phyloP scores from a whole-genome alignment of 78 protist species.

The Guillardia theta region DNA sequence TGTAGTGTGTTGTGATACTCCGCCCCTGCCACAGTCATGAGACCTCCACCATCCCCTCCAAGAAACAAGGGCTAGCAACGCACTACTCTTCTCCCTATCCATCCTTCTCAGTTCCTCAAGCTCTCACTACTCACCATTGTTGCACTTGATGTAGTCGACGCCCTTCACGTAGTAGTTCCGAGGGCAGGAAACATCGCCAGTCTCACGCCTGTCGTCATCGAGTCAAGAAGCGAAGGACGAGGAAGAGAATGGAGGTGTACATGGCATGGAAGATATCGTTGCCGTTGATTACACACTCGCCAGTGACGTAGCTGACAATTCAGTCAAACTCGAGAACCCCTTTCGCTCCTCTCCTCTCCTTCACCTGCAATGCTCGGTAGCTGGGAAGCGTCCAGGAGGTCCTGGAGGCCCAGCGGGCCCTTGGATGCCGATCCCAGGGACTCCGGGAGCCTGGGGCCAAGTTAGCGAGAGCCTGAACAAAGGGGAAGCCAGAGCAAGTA shows the following conservation, averaged over 20 bases:
- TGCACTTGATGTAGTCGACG: not conserved
- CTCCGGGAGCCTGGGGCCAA: not conserved
- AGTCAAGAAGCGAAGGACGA: not conserved
- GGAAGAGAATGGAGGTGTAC: not conserved
- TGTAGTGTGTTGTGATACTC: too few relatives aligned
- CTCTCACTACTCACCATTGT: too few relatives aligned
- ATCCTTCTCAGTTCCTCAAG: not conserved
- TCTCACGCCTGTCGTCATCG: not conserved
- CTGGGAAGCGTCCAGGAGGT: not conserved
- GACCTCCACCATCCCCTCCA: too few relatives aligned
- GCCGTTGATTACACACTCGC: not conserved
- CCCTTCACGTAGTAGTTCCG: slow-evolving; percentile 4
- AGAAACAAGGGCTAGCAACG: too few relatives aligned
- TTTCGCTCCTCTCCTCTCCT: too few relatives aligned
- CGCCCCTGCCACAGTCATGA: too few relatives aligned
- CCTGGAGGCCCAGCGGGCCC: slow-evolving; percentile 13
- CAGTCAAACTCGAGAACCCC: too few relatives aligned
- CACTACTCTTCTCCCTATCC: too few relatives aligned
- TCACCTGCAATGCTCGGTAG: not conserved
- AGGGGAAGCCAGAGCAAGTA: too few relatives aligned
- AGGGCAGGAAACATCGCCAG: not conserved
- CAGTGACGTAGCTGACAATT: not conserved
- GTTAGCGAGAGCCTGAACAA: too few relatives aligned
- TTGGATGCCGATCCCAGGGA: slow-evolving; percentile 12
- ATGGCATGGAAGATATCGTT: not conserved